Evolutionary conservation across 2,329 filamentous ascomycete species (phyloP).

Genomic region (Hortaea werneckii): DNA sequence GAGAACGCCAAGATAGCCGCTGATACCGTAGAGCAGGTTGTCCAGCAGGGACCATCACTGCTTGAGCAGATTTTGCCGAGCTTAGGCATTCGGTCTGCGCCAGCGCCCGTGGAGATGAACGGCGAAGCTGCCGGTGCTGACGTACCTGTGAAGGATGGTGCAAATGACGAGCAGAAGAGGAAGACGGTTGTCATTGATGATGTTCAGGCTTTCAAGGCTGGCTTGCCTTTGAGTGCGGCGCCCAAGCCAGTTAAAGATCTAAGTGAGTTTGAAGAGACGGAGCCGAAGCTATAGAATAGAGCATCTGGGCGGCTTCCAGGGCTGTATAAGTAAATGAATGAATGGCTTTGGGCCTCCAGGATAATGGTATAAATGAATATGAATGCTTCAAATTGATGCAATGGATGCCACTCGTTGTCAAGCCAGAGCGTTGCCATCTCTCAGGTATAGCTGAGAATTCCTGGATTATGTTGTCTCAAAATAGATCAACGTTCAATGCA

Average conservation of each 20-base stretch:
- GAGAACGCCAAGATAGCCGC: constrained; percentile 37
- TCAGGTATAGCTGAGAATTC: too few relatives aligned
- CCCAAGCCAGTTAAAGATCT: constrained; percentile 64
- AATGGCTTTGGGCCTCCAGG: too few relatives aligned
- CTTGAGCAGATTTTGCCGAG: constrained; percentile 35
- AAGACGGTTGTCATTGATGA: constrained; percentile 60
- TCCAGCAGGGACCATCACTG: constrained; percentile 41
- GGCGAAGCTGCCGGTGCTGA: constrained; percentile 18
- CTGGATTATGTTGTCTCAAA: too few relatives aligned
- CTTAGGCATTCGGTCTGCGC: constrained; percentile 28
- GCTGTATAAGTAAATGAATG: too few relatives aligned
- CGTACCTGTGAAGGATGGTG: constrained; percentile 26
- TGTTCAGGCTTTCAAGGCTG: constrained; percentile 69
- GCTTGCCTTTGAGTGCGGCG: constrained; percentile 61
- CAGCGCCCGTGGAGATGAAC: constrained; percentile 1
- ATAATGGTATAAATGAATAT: too few relatives aligned
- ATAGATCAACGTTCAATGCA: too few relatives aligned
- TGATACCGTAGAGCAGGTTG: constrained; percentile 39
- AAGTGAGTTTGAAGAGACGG: constrained; percentile 75
- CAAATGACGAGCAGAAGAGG: constrained; percentile 33
- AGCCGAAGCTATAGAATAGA: constrained; percentile 54
- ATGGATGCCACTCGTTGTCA: neutral
- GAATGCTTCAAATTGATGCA: too few relatives aligned
- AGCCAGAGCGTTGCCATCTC: too few relatives aligned
- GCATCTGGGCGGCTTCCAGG: too few relatives aligned